Percentiles rank a stretch among this genome's conserved stretches.
Conservation (phyloP, 768 basidiomycete genomes). For the Agaricus subrufescens region DNA sequence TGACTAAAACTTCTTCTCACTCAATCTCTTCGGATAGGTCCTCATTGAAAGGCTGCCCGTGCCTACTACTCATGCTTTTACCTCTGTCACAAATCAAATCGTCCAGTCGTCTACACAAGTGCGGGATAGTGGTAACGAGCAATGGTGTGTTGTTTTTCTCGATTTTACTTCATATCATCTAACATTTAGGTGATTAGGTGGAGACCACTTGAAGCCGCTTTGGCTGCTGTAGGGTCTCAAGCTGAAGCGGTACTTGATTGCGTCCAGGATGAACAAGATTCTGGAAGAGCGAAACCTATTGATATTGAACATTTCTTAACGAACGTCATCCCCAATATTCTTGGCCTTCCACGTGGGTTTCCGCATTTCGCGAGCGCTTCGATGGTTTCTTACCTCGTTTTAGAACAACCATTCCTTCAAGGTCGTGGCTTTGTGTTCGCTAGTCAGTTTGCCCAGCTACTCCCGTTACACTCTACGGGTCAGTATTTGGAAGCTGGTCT, state of each 20-base stretch:
- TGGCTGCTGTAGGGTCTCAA: slow-evolving; percentile 80
- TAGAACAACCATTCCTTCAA: slow-evolving; percentile 90
- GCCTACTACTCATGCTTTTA: slow-evolving; percentile 48
- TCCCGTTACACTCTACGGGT: slow-evolving; percentile 67
- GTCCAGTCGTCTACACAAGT: slow-evolving; percentile 52
- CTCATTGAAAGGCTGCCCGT: slow-evolving; percentile 53
- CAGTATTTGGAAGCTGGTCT: slow-evolving; percentile 89
- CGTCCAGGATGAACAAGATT: slow-evolving; percentile 70
- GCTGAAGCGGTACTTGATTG: slow-evolving; percentile 72
- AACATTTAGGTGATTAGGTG: slow-evolving; percentile 52
- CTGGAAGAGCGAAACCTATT: slow-evolving; percentile 59
- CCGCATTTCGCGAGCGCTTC: too few relatives aligned
- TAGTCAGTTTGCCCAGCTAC: slow-evolving; percentile 74
- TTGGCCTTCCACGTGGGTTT: slow-evolving; percentile 59
- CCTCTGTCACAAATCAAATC: slow-evolving; percentile 48
- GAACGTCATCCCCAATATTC: slow-evolving; percentile 72
- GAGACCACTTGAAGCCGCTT: slow-evolving; percentile 82
- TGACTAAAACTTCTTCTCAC: not conserved
- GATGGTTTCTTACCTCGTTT: not conserved
- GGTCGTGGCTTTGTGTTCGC: slow-evolving; percentile 94
- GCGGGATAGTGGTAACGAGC: slow-evolving; percentile 47
- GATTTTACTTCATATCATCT: not conserved
- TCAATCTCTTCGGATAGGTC: slow-evolving; percentile 29
- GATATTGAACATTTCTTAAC: slow-evolving; percentile 75
- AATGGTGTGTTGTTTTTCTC: slow-evolving; percentile 48